A percentile compares a stretch with the other conserved stretches of the same genome.
phyloP scores from a whole-genome alignment of 164 flowering plant species.

The Litsea cubeba region DNA sequence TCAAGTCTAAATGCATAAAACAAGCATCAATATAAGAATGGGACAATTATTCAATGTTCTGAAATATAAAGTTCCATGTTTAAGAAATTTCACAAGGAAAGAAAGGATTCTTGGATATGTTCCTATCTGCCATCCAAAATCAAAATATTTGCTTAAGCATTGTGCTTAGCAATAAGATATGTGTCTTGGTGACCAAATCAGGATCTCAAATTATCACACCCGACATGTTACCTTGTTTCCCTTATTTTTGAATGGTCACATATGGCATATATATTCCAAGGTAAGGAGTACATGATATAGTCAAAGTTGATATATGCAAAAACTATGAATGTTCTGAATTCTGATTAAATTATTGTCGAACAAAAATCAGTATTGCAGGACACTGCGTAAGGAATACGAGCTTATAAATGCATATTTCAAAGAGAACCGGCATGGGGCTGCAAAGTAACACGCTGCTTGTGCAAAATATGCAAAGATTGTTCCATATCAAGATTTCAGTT shows the following conservation, averaged over 20 bases:
- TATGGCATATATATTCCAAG: too few species aligned
- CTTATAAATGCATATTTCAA: not conserved
- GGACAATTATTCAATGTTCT: not conserved
- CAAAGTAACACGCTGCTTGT: not conserved
- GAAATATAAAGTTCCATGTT: not conserved
- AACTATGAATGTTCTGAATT: not conserved
- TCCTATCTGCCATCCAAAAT: not conserved
- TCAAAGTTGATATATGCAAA: too few species aligned
- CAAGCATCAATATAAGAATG: not conserved
- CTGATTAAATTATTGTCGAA: not conserved
- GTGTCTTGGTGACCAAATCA: not conserved
- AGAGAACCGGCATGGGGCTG: not conserved
- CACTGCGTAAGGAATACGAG: not conserved
- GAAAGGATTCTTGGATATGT: not conserved
- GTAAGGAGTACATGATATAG: too few species aligned
- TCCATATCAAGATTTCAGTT: not conserved
- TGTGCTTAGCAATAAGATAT: too few species aligned
- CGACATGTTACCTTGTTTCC: too few species aligned
- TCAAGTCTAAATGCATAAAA: too few species aligned
- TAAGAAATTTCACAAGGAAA: not conserved
- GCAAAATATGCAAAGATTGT: not conserved
- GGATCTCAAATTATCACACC: not conserved
- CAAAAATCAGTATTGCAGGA: not conserved
- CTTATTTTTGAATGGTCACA: too few species aligned
- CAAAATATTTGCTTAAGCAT: not conserved